A percentile compares a stretch with the other conserved stretches of the same genome.
phyloP scores from a whole-genome alignment of 352 stramenopile genomes.

The Globisporangium abappressorium region DNA sequence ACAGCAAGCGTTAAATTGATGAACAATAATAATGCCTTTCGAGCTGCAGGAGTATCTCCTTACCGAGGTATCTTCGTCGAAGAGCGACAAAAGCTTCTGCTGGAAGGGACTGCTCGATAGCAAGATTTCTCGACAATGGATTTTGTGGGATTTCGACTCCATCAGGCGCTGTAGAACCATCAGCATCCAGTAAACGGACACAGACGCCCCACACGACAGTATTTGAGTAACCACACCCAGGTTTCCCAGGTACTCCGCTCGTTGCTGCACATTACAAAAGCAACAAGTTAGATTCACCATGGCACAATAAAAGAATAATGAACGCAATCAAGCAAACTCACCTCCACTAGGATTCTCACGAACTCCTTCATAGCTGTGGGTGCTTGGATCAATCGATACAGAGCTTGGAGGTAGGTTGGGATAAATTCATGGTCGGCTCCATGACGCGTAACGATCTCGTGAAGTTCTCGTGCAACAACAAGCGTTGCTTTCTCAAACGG shows the following conservation, averaged over 20 bases:
- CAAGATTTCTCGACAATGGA: slow-evolving; percentile 55
- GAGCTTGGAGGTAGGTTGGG: slow-evolving; percentile 66
- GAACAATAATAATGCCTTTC: slow-evolving; percentile 5
- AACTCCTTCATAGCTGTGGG: slow-evolving; percentile 73
- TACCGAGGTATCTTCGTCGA: slow-evolving; percentile 71
- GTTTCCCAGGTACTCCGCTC: slow-evolving; percentile 66
- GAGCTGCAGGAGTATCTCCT: not conserved
- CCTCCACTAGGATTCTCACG: slow-evolving; percentile 70
- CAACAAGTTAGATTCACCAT: slow-evolving; percentile 9
- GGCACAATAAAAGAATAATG: slow-evolving; percentile 1
- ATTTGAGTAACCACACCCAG: slow-evolving; percentile 46
- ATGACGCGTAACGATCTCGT: slow-evolving; percentile 61
- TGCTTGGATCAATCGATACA: slow-evolving; percentile 67
- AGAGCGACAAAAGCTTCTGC: slow-evolving; percentile 58
- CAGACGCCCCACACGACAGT: slow-evolving; percentile 42
- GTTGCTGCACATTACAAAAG: slow-evolving; percentile 35
- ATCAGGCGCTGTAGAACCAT: slow-evolving; percentile 63
- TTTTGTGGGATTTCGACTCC: slow-evolving; percentile 58
- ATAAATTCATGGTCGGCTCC: slow-evolving; percentile 64
- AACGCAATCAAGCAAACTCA: slow-evolving; percentile 19
- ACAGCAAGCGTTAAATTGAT: not conserved
- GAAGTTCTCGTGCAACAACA: slow-evolving; percentile 62
- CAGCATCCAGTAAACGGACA: slow-evolving; percentile 76
- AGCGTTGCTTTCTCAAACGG: slow-evolving; percentile 73
- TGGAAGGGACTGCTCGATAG: slow-evolving; percentile 64